These are phyloP conservation scores for Aspergillus tanneri DNA, from an alignment of 2,329 filamentous ascomycete genomes.

Conservation along the genomic window DNA sequence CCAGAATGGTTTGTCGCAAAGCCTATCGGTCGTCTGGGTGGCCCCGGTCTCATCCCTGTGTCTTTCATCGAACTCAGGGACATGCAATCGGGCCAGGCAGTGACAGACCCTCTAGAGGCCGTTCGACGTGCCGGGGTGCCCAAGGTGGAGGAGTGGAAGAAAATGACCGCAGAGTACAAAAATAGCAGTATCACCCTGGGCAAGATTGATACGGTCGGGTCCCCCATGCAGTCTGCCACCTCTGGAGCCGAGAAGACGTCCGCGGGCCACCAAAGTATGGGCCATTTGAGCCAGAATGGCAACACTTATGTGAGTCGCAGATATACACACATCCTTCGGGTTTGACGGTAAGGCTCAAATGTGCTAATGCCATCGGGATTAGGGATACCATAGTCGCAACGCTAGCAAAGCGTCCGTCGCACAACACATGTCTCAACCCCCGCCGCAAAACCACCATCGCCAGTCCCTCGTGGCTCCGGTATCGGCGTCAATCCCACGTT, in stretches of 20 bases:
- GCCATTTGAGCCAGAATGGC: slow-evolving; percentile 52
- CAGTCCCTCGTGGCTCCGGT: slow-evolving; percentile 67
- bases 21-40: slow-evolving; percentile 94
- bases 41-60: slow-evolving; percentile 91
- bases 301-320: slow-evolving; percentile 49
- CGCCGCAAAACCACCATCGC: slow-evolving; percentile 52
- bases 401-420: slow-evolving; percentile 36
- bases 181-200: slow-evolving; percentile 97
- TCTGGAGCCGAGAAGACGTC: slow-evolving; percentile 78
- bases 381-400: slow-evolving; percentile 42
- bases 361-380: slow-evolving; percentile 4
- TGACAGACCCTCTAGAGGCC: slow-evolving; percentile 78
- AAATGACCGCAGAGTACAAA: slow-evolving; percentile 98
- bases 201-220: slow-evolving; percentile 65
- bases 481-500: slow-evolving; percentile 81
- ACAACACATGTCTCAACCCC: slow-evolving; percentile 41
- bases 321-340: no score
- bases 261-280: slow-evolving; percentile 56
- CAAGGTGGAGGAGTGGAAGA: slow-evolving; percentile 98
- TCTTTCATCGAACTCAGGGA: slow-evolving; percentile 96
- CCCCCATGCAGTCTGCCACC: slow-evolving; percentile 58
- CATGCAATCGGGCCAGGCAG: slow-evolving; percentile 81
- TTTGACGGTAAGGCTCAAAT: background rate
- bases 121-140: slow-evolving; percentile 87
- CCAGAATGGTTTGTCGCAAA: slow-evolving; percentile 99